A percentile compares a stretch with the other conserved stretches of the same genome.
Evolutionary conservation across 345 rosid genomes (phyloP).

Genomic region (Eucalyptus viminalis): DNA sequence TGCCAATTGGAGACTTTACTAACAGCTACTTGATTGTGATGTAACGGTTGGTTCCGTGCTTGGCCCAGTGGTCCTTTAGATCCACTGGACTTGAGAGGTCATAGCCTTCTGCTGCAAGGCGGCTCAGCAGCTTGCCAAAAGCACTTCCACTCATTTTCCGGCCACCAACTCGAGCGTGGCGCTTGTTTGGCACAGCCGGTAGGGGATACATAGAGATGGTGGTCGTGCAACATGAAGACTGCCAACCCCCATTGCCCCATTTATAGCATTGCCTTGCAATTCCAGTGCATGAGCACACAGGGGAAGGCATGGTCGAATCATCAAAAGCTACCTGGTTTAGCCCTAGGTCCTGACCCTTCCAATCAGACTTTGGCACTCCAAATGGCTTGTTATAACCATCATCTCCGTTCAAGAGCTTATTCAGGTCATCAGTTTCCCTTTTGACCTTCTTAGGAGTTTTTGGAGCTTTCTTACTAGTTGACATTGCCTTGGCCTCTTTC

Average conservation of each 20-base stretch:
- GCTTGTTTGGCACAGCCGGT: slow-evolving; percentile 81
- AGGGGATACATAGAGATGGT: slow-evolving; percentile 76
- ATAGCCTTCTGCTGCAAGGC: slow-evolving; percentile 71
- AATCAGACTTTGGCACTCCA: slow-evolving; percentile 50
- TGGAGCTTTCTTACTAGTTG: slow-evolving; percentile 50
- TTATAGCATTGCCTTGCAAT: slow-evolving; percentile 85
- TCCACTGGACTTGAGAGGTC: slow-evolving; percentile 67
- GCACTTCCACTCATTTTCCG: slow-evolving; percentile 99
- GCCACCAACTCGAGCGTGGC: slow-evolving; percentile 90
- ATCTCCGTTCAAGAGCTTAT: slow-evolving; percentile 53
- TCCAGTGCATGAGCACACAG: slow-evolving; percentile 94
- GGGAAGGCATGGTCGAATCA: slow-evolving; percentile 86
- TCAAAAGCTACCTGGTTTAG: slow-evolving; percentile 88
- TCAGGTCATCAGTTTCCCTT: slow-evolving; percentile 61
- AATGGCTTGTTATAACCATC: slow-evolving; percentile 35
- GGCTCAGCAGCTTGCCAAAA: slow-evolving; percentile 85
- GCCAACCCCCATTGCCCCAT: slow-evolving; percentile 99
- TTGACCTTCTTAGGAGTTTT: slow-evolving; percentile 62
- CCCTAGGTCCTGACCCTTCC: slow-evolving; percentile 84
- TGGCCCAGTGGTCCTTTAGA: slow-evolving; percentile 73
- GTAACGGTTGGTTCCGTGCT: slow-evolving; percentile 34
- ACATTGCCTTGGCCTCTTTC: slow-evolving; percentile 44
- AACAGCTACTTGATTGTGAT: slow-evolving; percentile 9
- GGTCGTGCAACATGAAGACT: slow-evolving; percentile 96
- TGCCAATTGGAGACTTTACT: not conserved